A percentile compares a stretch with the other conserved stretches of the same genome.
These are phyloP conservation scores for Yamadazyma insecticola DNA, from an alignment of 805 yeast genomes.

Conservation along the genomic window DNA sequence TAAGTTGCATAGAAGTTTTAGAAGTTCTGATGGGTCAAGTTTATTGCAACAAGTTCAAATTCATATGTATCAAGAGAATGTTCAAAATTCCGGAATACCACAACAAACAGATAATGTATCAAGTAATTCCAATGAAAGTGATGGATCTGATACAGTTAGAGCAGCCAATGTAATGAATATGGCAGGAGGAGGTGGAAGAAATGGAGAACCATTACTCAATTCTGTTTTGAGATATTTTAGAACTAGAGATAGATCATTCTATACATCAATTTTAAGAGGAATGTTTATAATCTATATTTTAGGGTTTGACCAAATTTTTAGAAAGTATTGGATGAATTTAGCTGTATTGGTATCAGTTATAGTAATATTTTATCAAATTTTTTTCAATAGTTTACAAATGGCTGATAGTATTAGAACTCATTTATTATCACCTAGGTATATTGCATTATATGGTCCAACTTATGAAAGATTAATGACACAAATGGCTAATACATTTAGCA, in stretches of 20 bases:
- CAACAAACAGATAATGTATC: no score
- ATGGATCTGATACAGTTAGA: no score
- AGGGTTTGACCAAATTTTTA: slow-evolving; percentile 5
- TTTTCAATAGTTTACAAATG: slow-evolving; percentile 9
- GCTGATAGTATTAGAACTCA: slow-evolving; percentile 9
- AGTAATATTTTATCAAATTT: slow-evolving; percentile 5
- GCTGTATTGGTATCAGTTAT: neutral
- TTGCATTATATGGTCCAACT: neutral
- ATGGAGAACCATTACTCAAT: no score
- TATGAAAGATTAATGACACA: neutral
- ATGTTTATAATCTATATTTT: slow-evolving; percentile 8
- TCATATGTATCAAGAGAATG: slow-evolving; percentile 9
- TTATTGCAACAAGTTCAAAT: slow-evolving; percentile 24
- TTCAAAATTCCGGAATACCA: no score
- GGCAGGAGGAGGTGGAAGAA: no score
- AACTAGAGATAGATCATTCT: neutral
- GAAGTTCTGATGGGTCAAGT: slow-evolving; percentile 9
- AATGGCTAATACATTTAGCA: neutral
- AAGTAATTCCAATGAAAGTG: no score
- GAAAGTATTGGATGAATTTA: neutral
- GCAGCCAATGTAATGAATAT: no score
- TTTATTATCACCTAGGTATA: slow-evolving; percentile 3
- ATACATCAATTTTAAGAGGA: slow-evolving; percentile 3
- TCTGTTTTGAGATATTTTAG: neutral
- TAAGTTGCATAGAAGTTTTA: slow-evolving; percentile 16